phyloP scores from a whole-genome alignment of 2,329 filamentous ascomycete species.

The Fusarium sp. region DNA sequence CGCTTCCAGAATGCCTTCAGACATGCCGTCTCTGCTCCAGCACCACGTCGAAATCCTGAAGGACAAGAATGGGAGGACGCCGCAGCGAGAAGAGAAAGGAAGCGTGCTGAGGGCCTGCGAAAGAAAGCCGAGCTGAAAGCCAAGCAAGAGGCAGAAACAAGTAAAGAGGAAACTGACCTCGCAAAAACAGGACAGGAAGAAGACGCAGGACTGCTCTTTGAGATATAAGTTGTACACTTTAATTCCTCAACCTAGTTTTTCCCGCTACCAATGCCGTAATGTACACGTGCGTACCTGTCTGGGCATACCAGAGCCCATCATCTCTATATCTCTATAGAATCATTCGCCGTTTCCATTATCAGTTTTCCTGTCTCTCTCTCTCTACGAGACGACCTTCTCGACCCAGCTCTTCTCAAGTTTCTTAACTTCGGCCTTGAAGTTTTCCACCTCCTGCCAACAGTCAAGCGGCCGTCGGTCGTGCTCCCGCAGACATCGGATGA shows the following conservation, averaged over 20 bases:
- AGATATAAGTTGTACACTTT: slow-evolving; percentile 45
- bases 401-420: slow-evolving; percentile 89
- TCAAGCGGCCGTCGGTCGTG: slow-evolving; percentile 91
- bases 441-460: slow-evolving; percentile 93
- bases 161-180: slow-evolving; percentile 15
- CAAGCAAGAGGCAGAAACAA: slow-evolving; percentile 20
- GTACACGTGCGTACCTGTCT: slow-evolving; percentile 45
- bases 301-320: slow-evolving; percentile 23
- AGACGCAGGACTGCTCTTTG: slow-evolving; percentile 36
- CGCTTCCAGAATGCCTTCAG: slow-evolving; percentile 69
- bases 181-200: slow-evolving; percentile 32
- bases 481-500: slow-evolving; percentile 83
- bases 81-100: slow-evolving; percentile 63
- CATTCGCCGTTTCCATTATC: slow-evolving; percentile 10
- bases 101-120: slow-evolving; percentile 68
- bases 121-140: slow-evolving; percentile 59
- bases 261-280: slow-evolving; percentile 48
- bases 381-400: slow-evolving; percentile 75
- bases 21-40: slow-evolving; percentile 47
- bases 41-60: slow-evolving; percentile 45
- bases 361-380: not conserved
- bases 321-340: slow-evolving; percentile 38
- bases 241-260: slow-evolving; percentile 48
- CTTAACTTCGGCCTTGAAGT: slow-evolving; percentile 89
- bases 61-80: slow-evolving; percentile 67